Conservation (phyloP, 2,329 filamentous ascomycete species). For the Colletotrichum sojae region DNA sequence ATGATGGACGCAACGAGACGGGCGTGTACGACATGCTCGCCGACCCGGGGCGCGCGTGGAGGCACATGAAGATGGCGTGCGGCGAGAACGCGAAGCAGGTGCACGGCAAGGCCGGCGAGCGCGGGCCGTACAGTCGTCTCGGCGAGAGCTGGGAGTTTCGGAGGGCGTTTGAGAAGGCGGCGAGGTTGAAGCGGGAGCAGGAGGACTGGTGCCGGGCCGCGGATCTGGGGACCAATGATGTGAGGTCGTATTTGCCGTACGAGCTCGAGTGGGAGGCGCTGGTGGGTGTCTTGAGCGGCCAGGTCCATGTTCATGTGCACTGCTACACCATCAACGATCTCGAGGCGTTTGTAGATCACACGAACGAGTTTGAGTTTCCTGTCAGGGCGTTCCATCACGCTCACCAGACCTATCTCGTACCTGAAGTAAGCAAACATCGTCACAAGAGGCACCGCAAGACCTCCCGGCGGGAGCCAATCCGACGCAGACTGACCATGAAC, state of each 20-base stretch:
- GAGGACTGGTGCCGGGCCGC: constrained; percentile 78
- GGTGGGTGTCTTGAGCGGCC: constrained; percentile 73
- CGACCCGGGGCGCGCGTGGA: constrained; percentile 74
- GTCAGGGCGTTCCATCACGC: constrained; percentile 79
- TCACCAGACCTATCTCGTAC: constrained; percentile 75
- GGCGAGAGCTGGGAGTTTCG: constrained; percentile 80
- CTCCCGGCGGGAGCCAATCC: neutral
- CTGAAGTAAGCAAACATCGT: constrained; percentile 64
- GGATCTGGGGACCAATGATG: constrained; percentile 62
- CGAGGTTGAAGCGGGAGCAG: constrained; percentile 69
- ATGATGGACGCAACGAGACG: constrained; percentile 73
- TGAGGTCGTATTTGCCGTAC: constrained; percentile 72
- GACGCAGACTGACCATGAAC: rapidly evolving
- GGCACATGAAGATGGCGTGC: constrained; percentile 84
- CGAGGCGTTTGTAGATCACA: constrained; percentile 78
- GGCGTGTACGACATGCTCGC: constrained; percentile 75
- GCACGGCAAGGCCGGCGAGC: constrained; percentile 69
- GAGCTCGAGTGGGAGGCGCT: constrained; percentile 75
- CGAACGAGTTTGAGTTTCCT: constrained; percentile 79
- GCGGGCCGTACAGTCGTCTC: constrained; percentile 72
- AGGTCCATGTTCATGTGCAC: constrained; percentile 79
- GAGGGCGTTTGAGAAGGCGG: constrained; percentile 75
- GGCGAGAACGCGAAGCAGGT: constrained; percentile 78
- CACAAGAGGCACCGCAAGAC: neutral
- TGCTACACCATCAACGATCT: constrained; percentile 80